A percentile compares a stretch with the other conserved stretches of the same genome.
Evolutionary conservation across 306 rosid genomes (phyloP).

Genomic region (Adenanthera pavonina): DNA sequence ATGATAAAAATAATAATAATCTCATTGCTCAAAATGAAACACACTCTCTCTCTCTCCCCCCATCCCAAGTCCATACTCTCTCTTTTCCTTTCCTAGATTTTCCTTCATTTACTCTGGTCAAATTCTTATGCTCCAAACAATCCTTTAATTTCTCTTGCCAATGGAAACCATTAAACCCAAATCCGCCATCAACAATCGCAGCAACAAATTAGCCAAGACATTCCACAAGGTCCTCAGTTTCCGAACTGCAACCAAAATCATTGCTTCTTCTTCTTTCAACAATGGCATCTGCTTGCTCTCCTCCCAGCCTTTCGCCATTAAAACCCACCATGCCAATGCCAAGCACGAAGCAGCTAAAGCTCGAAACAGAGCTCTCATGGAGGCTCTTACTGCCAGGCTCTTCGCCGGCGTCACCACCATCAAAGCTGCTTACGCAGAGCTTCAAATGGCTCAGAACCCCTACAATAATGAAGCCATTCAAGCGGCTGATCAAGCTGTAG

Average conservation of each 20-base stretch:
- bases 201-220: conserved; percentile 58
- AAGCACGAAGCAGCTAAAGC: conserved; percentile 25
- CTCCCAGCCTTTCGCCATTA: conserved; percentile 42
- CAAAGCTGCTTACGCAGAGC: conserved; percentile 92
- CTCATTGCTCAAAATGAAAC: conserved; percentile 24
- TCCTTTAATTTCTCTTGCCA: background rate
- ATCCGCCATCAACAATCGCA: conserved; percentile 60
- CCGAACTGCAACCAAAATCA: conserved; percentile 60
- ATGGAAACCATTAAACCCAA: conserved; percentile 80
- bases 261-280: conserved; percentile 64
- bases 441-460: conserved; percentile 95
- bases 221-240: conserved; percentile 77
- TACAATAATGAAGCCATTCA: conserved; percentile 80
- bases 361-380: conserved; percentile 72
- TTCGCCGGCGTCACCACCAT: conserved; percentile 89
- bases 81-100: background rate
- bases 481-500: conserved; percentile 82
- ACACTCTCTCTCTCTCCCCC: conserved; percentile 3
- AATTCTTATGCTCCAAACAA: conserved; percentile 46
- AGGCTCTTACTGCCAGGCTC: conserved; percentile 85
- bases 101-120: background rate
- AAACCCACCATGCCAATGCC: conserved; percentile 36
- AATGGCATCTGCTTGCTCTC: conserved; percentile 83
- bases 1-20: conserved; percentile 35
- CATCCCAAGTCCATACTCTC: conserved; percentile 31